A percentile compares a stretch with the other conserved stretches of the same genome.
Conservation (phyloP, 1,139 yeast species). For the Nadsonia starkeyi-henricii region DNA sequence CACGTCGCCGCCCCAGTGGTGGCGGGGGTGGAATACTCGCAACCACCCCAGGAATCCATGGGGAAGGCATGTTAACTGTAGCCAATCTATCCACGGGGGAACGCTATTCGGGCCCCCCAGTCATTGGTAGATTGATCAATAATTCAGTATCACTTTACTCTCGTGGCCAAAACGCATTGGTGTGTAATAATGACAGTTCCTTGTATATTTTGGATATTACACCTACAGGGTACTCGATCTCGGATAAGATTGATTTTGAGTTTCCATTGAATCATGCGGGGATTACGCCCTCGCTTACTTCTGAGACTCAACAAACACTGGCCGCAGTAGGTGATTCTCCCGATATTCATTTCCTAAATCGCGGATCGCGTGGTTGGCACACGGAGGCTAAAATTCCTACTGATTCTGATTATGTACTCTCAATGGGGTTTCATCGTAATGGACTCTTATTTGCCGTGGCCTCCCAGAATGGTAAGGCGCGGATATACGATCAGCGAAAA, state of each 20-base stretch:
- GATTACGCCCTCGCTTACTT: constrained; percentile 41
- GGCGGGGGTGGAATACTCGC: too few species aligned
- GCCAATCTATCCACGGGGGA: constrained; percentile 36
- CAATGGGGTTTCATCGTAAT: constrained; percentile 61
- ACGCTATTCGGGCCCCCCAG: constrained; percentile 36
- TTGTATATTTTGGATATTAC: constrained; percentile 51
- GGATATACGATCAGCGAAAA: constrained; percentile 63
- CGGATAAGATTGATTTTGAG: constrained; percentile 31
- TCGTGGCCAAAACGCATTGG: constrained; percentile 34
- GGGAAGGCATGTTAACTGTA: constrained; percentile 44
- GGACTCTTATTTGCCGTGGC: constrained; percentile 65
- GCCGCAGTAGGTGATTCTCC: constrained; percentile 41
- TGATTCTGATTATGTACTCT: constrained; percentile 66
- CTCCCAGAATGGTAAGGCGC: constrained; percentile 73
- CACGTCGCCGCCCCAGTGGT: too few species aligned
- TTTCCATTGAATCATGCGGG: constrained; percentile 47
- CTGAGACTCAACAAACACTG: constrained; percentile 24
- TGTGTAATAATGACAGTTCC: constrained; percentile 71
- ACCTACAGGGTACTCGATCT: constrained; percentile 31
- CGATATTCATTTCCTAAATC: constrained; percentile 36
- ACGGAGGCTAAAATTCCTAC: constrained; percentile 33
- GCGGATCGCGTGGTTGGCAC: constrained; percentile 22
- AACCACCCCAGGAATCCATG: too few species aligned
- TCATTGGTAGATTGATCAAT: constrained; percentile 59
- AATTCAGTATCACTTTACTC: constrained; percentile 58